Evolutionary conservation across 139 green algal genomes (phyloP).

Genomic region (Chlorella ohadii): DNA sequence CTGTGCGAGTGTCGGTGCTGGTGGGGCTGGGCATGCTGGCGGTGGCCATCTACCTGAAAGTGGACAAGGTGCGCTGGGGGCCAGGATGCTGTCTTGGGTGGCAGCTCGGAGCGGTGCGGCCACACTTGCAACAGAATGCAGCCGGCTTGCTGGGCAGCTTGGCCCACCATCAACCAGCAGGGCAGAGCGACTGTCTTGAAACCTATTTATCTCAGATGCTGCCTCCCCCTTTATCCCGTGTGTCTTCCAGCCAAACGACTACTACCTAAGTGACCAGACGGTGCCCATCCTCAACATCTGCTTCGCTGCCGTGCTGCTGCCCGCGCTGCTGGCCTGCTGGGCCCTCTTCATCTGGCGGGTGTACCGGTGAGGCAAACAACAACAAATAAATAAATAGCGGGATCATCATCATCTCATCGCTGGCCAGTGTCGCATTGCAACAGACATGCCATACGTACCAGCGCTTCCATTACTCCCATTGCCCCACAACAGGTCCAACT

Average conservation of each 20-base stretch:
- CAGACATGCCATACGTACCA: background rate
- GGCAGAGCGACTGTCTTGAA: too few species aligned
- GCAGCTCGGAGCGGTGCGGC: too few species aligned
- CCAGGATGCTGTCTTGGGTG: background rate
- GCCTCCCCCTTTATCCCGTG: background rate
- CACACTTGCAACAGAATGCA: too few species aligned
- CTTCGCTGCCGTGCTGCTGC: background rate
- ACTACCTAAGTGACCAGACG: background rate
- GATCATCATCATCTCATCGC: too few species aligned
- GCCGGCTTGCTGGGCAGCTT: too few species aligned
- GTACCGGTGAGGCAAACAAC: conserved; percentile 17
- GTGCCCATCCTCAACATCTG: conserved; percentile 19
- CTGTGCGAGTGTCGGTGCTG: background rate
- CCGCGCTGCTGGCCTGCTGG: background rate
- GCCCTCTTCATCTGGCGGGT: conserved; percentile 6
- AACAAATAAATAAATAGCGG: too few species aligned
- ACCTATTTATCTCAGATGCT: too few species aligned
- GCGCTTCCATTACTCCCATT: background rate
- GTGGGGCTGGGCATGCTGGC: conserved; percentile 14
- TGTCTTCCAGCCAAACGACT: background rate
- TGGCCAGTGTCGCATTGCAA: too few species aligned
- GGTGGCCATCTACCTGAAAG: background rate
- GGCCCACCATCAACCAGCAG: too few species aligned
- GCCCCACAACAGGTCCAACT: background rate
- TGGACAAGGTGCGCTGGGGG: background rate